Conservation (phyloP, 108 stramenopile genomes). For the Seminavis robusta region DNA sequence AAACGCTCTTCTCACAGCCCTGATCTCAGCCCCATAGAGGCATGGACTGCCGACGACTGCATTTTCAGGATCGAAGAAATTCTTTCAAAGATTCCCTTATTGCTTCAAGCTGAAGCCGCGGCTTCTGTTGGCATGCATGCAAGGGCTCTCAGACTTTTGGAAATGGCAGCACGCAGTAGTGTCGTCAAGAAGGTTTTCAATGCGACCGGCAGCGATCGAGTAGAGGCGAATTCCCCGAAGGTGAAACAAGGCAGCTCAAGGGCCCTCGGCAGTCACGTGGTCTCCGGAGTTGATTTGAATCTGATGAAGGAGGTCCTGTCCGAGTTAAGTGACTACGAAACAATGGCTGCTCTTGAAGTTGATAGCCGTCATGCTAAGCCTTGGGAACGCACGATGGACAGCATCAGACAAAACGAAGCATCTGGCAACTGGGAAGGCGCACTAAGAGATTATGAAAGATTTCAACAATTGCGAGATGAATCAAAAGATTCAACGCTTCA, state of each 20-base stretch:
- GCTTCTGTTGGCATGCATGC: constrained; percentile 76
- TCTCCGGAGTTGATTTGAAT: constrained; percentile 32
- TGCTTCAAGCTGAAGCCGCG: constrained; percentile 66
- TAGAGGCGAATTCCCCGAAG: too few relatives aligned
- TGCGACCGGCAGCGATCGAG: constrained; percentile 7
- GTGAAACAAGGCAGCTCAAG: not conserved
- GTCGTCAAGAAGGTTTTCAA: constrained; percentile 27
- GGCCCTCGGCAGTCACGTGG: constrained; percentile 20
- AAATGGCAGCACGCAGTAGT: constrained; percentile 51
- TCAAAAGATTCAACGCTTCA: constrained; percentile 14
- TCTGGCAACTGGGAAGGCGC: constrained; percentile 71
- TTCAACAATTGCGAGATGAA: constrained; percentile 30
- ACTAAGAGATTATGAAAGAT: constrained; percentile 78
- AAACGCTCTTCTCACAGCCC: not conserved
- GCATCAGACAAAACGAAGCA: constrained; percentile 62
- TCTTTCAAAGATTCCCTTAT: constrained; percentile 40
- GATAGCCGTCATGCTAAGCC: constrained; percentile 28
- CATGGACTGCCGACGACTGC: constrained; percentile 61
- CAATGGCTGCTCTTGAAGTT: constrained; percentile 53
- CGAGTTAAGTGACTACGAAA: constrained; percentile 71
- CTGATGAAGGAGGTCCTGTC: constrained; percentile 52
- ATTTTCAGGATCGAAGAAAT: constrained; percentile 58
- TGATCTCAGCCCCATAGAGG: not conserved
- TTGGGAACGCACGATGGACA: constrained; percentile 25
- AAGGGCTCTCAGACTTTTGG: constrained; percentile 68